phyloP scores from a whole-genome alignment of 2,329 filamentous ascomycete genomes.

The Sclerotinia sclerotiorum region DNA sequence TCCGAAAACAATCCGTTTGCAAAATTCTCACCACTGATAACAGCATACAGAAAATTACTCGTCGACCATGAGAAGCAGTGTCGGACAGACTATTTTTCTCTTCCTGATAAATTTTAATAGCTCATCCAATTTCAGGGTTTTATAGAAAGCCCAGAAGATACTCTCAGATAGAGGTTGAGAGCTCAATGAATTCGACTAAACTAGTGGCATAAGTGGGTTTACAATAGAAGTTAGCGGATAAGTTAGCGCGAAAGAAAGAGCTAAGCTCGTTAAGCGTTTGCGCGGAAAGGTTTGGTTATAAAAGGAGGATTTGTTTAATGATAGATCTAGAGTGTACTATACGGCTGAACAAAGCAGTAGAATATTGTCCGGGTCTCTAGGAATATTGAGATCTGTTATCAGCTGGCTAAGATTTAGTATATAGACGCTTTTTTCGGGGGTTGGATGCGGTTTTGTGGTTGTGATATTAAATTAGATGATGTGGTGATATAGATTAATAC shows the following conservation, averaged over 20 bases:
- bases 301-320: no score
- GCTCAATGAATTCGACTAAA: background rate
- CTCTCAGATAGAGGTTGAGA: accelerated
- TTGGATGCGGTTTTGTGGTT: no score
- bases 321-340: no score
- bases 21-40: no score
- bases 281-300: background rate
- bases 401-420: no score
- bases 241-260: no score
- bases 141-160: background rate
- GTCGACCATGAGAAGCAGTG: background rate
- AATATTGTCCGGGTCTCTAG: no score
- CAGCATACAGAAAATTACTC: no score
- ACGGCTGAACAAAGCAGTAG: no score
- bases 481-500: background rate
- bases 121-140: background rate
- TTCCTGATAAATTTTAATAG: background rate
- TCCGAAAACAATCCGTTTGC: background rate
- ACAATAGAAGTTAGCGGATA: background rate
- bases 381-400: no score
- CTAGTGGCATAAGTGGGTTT: background rate
- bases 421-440: no score
- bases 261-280: no score
- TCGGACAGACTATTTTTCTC: background rate
- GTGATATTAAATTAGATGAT: background rate